phyloP scores from a whole-genome alignment of 352 stramenopile genomes.

The Globisporangium takayamanum region DNA sequence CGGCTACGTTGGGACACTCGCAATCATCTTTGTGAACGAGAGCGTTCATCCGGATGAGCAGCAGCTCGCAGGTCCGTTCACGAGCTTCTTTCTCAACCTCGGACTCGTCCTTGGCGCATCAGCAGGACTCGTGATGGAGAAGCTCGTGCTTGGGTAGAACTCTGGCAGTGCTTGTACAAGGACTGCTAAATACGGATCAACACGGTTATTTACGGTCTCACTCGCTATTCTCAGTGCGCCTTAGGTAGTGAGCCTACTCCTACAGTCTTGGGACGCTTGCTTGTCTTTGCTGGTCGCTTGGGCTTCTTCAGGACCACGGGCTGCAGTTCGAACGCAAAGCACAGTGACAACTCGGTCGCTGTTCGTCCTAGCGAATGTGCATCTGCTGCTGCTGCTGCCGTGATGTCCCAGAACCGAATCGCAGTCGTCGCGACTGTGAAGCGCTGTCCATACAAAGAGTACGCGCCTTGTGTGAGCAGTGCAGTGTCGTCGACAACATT shows the following conservation, averaged over 20 bases:
- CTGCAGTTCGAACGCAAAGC: slow-evolving; percentile 35
- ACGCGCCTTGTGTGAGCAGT: slow-evolving; percentile 20
- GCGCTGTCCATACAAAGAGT: slow-evolving; percentile 26
- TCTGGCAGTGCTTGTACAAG: slow-evolving; percentile 6
- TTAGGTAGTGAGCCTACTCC: not conserved
- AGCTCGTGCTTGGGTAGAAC: slow-evolving; percentile 34
- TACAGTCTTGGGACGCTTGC: not conserved
- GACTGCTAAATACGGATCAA: not conserved
- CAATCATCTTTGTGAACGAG: slow-evolving; percentile 81
- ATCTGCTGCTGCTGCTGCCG: slow-evolving; percentile 14
- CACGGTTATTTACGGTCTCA: too few species aligned
- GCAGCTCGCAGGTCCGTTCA: slow-evolving; percentile 69
- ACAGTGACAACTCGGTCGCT: not conserved
- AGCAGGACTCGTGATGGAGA: slow-evolving; percentile 53
- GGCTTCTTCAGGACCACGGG: slow-evolving; percentile 29
- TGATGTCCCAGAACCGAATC: slow-evolving; percentile 56
- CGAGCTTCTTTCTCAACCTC: slow-evolving; percentile 82
- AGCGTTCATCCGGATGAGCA: slow-evolving; percentile 65
- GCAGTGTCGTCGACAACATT: not conserved
- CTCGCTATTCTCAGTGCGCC: too few species aligned
- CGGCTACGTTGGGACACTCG: slow-evolving; percentile 72
- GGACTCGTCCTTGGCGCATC: slow-evolving; percentile 76
- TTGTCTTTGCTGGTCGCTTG: not conserved
- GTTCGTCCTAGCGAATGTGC: slow-evolving; percentile 5
- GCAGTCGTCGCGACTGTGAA: slow-evolving; percentile 34